Evolutionary conservation across 192 early-diverging fungal genomes (phyloP).

Genomic region (Radiomyces spectabilis): DNA sequence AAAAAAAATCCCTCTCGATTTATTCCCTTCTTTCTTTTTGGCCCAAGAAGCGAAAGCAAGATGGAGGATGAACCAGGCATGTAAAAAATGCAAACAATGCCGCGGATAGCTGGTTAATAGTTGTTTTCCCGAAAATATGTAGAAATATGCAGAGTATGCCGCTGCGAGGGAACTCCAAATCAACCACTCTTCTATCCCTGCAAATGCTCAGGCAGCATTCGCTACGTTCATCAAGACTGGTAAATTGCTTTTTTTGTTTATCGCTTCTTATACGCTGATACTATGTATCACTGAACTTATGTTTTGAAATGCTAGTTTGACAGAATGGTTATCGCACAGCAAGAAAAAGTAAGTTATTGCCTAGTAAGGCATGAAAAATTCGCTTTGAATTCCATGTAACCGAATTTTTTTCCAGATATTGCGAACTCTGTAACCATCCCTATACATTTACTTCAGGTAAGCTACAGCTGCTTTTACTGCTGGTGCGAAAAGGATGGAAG

Average conservation of each 20-base stretch:
- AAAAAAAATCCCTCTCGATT: too few species aligned
- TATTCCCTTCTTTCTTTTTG: too few species aligned
- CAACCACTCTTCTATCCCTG: constrained; percentile 92
- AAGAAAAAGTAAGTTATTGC: constrained; percentile 60
- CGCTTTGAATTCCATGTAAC: neutral
- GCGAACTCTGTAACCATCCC: constrained; percentile 87
- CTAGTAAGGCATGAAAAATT: neutral
- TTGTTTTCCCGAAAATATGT: too few species aligned
- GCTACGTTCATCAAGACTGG: constrained; percentile 90
- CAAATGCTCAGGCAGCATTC: constrained; percentile 94
- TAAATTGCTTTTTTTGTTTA: constrained; percentile 23
- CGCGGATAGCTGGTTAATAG: too few species aligned
- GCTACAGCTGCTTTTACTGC: neutral
- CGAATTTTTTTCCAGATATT: constrained; percentile 52
- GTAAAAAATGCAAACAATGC: too few species aligned
- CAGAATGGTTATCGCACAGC: constrained; percentile 80
- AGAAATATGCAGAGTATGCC: constrained; percentile 83
- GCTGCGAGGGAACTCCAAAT: constrained; percentile 63
- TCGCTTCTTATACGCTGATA: neutral
- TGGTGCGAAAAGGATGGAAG: neutral
- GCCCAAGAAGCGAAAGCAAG: too few species aligned
- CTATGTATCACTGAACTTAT: neutral
- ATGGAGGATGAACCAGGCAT: too few species aligned
- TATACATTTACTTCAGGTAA: constrained; percentile 76
- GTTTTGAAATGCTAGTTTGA: constrained; percentile 37